phyloP scores from a whole-genome alignment of 805 yeast genomes.

The Starmerella scarabaei region DNA sequence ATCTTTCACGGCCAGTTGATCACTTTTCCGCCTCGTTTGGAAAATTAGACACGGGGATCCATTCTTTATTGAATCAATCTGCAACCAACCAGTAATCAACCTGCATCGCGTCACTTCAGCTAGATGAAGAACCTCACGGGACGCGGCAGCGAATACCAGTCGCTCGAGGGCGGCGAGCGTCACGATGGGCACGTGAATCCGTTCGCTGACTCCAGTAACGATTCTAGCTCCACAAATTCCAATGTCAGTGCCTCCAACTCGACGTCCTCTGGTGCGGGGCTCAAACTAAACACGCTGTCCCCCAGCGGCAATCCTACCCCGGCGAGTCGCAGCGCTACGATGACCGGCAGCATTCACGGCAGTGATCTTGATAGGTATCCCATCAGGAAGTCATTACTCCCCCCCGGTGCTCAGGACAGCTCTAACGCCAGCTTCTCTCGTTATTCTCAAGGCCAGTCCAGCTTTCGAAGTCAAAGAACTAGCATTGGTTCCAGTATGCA shows the following conservation, averaged over 20 bases:
- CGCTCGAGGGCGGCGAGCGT: slow-evolving; percentile 15
- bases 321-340: slow-evolving; percentile 2
- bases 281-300: slow-evolving; percentile 5
- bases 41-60: too few species aligned
- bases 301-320: background rate
- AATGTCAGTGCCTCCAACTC: slow-evolving; percentile 10
- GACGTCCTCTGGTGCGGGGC: slow-evolving; percentile 7
- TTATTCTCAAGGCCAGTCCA: slow-evolving; percentile 11
- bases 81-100: too few species aligned
- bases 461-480: slow-evolving; percentile 13
- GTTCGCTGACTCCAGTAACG: slow-evolving; percentile 21
- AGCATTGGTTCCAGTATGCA: slow-evolving; percentile 14
- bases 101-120: too few species aligned
- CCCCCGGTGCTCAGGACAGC: slow-evolving; percentile 7
- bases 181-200: slow-evolving; percentile 20
- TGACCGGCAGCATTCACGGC: slow-evolving; percentile 17
- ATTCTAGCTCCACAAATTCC: slow-evolving; percentile 14
- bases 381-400: slow-evolving; percentile 19
- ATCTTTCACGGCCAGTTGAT: too few species aligned
- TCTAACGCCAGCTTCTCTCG: slow-evolving; percentile 16
- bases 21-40: too few species aligned
- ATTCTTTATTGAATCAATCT: too few species aligned
- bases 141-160: slow-evolving; percentile 15
- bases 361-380: slow-evolving; percentile 30
- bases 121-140: slow-evolving; percentile 18